Conservation (phyloP, 345 rosid genomes). For the Sonneratia caseolaris region DNA sequence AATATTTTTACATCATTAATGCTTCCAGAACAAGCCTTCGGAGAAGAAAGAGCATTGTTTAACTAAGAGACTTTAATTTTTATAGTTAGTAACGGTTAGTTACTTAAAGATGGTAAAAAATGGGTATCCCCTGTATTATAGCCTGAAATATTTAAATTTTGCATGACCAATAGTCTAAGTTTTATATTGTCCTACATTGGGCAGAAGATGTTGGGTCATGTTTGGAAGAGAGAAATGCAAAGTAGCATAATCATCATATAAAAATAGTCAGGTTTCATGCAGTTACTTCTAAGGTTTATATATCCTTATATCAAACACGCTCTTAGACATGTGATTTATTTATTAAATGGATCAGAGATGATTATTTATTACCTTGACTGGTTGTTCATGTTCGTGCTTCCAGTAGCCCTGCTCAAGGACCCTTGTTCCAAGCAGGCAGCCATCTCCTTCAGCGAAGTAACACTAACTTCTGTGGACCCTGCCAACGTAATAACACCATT, state of each 20-base stretch:
- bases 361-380: slow-evolving; percentile 62
- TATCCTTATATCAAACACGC: not conserved
- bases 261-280: not conserved
- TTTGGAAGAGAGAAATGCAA: not conserved
- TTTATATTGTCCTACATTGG: too few species aligned
- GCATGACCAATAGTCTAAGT: too few species aligned
- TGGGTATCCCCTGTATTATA: too few species aligned
- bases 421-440: slow-evolving; percentile 93
- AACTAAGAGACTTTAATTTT: not conserved
- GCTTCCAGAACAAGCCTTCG: not conserved
- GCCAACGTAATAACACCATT: slow-evolving; percentile 92
- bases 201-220: too few species aligned
- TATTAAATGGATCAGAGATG: not conserved
- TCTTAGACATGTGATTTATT: not conserved
- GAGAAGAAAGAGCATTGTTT: not conserved
- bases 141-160: too few species aligned
- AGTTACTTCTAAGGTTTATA: not conserved
- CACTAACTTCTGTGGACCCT: slow-evolving; percentile 92
- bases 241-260: not conserved
- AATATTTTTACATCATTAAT: not conserved
- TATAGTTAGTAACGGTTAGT: not conserved
- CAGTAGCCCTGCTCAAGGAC: slow-evolving; percentile 88
- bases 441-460: slow-evolving; percentile 80
- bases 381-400: slow-evolving; percentile 97
- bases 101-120: not conserved